Percentiles rank a stretch among this genome's conserved stretches.
Conservation (phyloP, 2,329 filamentous ascomycete genomes). For the Penicillium sp. region DNA sequence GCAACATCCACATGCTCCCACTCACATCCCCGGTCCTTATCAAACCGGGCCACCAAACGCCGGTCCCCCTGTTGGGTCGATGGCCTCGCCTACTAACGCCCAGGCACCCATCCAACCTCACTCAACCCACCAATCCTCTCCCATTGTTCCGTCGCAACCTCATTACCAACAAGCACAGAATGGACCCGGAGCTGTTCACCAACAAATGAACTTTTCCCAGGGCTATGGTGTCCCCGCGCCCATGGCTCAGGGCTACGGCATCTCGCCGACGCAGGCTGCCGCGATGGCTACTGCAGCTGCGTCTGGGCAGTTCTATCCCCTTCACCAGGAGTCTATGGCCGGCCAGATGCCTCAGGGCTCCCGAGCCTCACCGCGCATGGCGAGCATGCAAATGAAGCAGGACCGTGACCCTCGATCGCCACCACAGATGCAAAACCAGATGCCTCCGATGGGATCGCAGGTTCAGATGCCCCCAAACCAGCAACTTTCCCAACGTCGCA, state of each 20-base stretch:
- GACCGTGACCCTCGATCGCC: constrained; percentile 77
- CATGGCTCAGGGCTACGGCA: constrained; percentile 73
- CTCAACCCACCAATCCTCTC: constrained; percentile 68
- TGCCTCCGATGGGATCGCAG: constrained; percentile 49
- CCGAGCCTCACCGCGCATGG: constrained; percentile 72
- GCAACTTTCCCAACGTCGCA: constrained; percentile 62
- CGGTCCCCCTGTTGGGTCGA: constrained; percentile 48
- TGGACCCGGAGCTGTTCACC: constrained; percentile 58
- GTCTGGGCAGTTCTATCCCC: constrained; percentile 75
- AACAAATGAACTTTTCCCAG: constrained; percentile 77
- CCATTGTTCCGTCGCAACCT: constrained; percentile 73
- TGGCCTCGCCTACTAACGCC: constrained; percentile 71
- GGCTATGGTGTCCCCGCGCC: constrained; percentile 70
- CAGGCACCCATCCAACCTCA: constrained; percentile 63
- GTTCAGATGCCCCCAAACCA: constrained; percentile 55
- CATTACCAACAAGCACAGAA: constrained; percentile 65
- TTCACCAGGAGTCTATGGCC: constrained; percentile 68
- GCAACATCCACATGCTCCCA: constrained; percentile 61
- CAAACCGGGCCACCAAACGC: constrained; percentile 57
- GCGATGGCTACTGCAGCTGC: constrained; percentile 94
- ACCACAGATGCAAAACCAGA: constrained; percentile 62
- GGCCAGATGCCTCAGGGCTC: constrained; percentile 56
- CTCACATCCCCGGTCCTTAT: constrained; percentile 61
- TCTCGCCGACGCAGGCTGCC: constrained; percentile 80
- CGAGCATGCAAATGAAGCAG: constrained; percentile 65